Conservation (phyloP, 352 stramenopile species). For the Plasmopara viticola region DNA sequence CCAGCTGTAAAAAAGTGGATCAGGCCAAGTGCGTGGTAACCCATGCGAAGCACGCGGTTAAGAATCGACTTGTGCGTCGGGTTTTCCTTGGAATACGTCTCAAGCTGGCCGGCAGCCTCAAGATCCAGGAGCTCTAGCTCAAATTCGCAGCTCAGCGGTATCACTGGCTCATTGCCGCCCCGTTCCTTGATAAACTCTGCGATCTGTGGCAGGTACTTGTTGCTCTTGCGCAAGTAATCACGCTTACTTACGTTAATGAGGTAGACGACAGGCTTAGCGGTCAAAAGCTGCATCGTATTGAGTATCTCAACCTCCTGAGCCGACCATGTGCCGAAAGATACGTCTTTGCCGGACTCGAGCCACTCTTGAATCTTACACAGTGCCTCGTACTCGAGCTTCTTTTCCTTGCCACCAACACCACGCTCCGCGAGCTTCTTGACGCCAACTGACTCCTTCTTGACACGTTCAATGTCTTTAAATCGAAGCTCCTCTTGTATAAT, state of each 20-base stretch:
- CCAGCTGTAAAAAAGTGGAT: constrained; percentile 99
- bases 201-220: constrained; percentile 98
- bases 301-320: constrained; percentile 86
- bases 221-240: constrained; percentile 97
- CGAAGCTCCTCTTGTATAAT: constrained; percentile 98
- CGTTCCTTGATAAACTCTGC: constrained; percentile 94
- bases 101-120: constrained; percentile 49
- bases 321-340: constrained; percentile 88
- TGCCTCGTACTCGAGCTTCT: constrained; percentile 92
- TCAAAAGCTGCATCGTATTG: constrained; percentile 90
- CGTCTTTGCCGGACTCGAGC: constrained; percentile 84
- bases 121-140: constrained; percentile 91
- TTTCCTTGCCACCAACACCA: constrained; percentile 90
- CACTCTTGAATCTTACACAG: constrained; percentile 78
- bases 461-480: constrained; percentile 93
- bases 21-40: constrained; percentile 96
- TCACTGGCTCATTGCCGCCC: constrained; percentile 93
- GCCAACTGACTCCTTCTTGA: constrained; percentile 68
- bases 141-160: constrained; percentile 98
- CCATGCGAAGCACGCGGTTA: constrained; percentile 96
- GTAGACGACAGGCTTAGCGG: constrained; percentile 96
- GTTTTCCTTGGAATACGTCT: constrained; percentile 76
- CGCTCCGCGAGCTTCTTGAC: constrained; percentile 88
- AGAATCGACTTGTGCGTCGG: constrained; percentile 88
- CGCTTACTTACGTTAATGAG: constrained; percentile 99